A percentile compares a stretch with the other conserved stretches of the same genome.
These are phyloP conservation scores for Neofusicoccum laricinum DNA, from an alignment of 2,329 filamentous ascomycete species.

Conservation along the genomic window DNA sequence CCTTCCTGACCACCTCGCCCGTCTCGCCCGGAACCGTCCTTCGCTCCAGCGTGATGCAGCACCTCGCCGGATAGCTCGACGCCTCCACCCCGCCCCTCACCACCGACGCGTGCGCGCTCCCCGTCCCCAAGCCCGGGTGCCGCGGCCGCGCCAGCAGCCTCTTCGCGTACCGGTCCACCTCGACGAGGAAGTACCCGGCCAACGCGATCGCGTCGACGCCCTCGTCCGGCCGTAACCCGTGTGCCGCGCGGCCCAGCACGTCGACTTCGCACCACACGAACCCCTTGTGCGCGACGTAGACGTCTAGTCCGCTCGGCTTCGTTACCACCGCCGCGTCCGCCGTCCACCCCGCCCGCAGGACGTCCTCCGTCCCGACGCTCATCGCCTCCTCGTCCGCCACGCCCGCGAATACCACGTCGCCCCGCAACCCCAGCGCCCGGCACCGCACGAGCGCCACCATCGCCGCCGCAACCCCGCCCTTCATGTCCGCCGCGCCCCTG, in stretches of 20 bases:
- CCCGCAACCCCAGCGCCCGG: slow-evolving; percentile 44
- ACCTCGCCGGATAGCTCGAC: slow-evolving; percentile 52
- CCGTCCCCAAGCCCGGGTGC: slow-evolving; percentile 29
- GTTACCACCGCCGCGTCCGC: slow-evolving; percentile 52
- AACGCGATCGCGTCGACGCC: slow-evolving; percentile 52
- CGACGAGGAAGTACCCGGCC: slow-evolving; percentile 47
- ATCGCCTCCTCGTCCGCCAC: slow-evolving; percentile 55
- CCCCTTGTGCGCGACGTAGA: slow-evolving; percentile 50
- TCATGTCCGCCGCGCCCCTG: slow-evolving; percentile 53
- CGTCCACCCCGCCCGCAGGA: slow-evolving; percentile 52
- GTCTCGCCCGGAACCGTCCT: slow-evolving; percentile 49
- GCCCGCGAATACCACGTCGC: slow-evolving; percentile 53
- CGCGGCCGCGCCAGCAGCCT: slow-evolving; percentile 23
- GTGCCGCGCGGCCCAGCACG: slow-evolving; percentile 42
- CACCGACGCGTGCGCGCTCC: slow-evolving; percentile 48
- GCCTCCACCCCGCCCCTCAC: slow-evolving; percentile 52
- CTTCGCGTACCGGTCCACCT: slow-evolving; percentile 44
- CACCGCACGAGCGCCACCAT: slow-evolving; percentile 42
- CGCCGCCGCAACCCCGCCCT: slow-evolving; percentile 48
- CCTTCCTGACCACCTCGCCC: slow-evolving; percentile 32
- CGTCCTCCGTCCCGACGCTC: slow-evolving; percentile 51
- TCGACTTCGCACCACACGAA: slow-evolving; percentile 48
- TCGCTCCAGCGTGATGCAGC: slow-evolving; percentile 49
- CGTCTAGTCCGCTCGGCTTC: slow-evolving; percentile 46
- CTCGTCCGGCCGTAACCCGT: slow-evolving; percentile 42